phyloP scores from a whole-genome alignment of 768 basidiomycete species.

The Plicaturopsis crispa region DNA sequence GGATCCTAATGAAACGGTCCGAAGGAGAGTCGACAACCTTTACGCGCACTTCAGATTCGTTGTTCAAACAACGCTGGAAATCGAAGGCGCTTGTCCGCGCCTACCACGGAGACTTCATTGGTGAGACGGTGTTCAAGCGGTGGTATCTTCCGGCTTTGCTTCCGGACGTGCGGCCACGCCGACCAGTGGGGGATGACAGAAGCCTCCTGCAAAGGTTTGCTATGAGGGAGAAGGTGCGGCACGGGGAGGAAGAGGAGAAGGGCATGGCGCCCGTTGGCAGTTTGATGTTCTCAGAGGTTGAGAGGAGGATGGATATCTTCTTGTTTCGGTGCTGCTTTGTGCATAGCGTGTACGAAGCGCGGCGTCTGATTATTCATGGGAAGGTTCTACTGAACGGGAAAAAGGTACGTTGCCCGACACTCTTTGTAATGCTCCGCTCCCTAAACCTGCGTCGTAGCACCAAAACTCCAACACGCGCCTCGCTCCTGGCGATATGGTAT shows the following conservation, averaged over 20 bases:
- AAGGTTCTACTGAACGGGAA: conserved; percentile 85
- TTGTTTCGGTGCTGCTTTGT: conserved; percentile 87
- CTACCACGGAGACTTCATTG: conserved; percentile 94
- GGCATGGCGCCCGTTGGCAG: conserved; percentile 87
- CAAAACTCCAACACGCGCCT: conserved; percentile 79
- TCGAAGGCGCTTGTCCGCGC: conserved; percentile 82
- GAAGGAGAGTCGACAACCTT: too few relatives aligned
- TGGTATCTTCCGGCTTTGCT: conserved; percentile 88
- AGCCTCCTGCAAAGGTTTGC: conserved; percentile 51
- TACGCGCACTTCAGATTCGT: conserved; percentile 43
- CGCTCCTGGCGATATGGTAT: conserved; percentile 91
- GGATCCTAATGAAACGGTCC: too few relatives aligned
- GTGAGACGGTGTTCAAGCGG: conserved; percentile 87
- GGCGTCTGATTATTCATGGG: conserved; percentile 80
- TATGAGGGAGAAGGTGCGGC: conserved; percentile 33
- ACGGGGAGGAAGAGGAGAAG: conserved; percentile 43
- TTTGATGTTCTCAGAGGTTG: conserved; percentile 93
- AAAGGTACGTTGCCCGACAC: conserved; percentile 54
- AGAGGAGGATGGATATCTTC: conserved; percentile 88
- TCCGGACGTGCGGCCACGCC: conserved; percentile 74
- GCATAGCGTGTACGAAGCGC: conserved; percentile 84
- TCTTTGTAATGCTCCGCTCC: too few relatives aligned
- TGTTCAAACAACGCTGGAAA: conserved; percentile 90
- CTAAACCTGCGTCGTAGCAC: conserved; percentile 51
- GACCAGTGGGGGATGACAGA: conserved; percentile 37